Percentiles rank a stretch among this genome's conserved stretches.
Conservation (phyloP, 2,329 filamentous ascomycete genomes). For the Phyllachora maydis region DNA sequence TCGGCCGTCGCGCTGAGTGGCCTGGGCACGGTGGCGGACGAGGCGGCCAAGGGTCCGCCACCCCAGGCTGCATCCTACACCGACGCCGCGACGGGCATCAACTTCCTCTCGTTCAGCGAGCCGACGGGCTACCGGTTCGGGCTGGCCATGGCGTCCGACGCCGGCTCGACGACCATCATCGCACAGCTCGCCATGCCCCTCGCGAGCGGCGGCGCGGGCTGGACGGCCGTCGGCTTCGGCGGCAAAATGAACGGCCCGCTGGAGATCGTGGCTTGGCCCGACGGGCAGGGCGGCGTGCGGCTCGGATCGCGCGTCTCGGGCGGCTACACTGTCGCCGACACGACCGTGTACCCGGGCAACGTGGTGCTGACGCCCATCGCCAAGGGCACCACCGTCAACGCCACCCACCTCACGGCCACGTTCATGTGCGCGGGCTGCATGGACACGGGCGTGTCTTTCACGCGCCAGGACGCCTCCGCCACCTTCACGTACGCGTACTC, state of each 20-base stretch:
- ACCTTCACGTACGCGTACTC: slow-evolving; percentile 17
- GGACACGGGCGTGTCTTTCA: slow-evolving; percentile 8
- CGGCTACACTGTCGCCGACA: slow-evolving; percentile 14
- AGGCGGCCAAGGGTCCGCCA: too few species aligned
- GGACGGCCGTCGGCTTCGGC: slow-evolving; percentile 22
- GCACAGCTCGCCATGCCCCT: slow-evolving; percentile 24
- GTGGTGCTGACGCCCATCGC: slow-evolving; percentile 19
- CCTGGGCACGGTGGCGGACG: too few species aligned
- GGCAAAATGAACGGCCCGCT: slow-evolving; percentile 20
- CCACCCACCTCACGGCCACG: slow-evolving; percentile 23
- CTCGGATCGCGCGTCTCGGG: slow-evolving; percentile 6
- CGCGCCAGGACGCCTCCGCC: slow-evolving; percentile 8
- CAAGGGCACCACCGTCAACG: slow-evolving; percentile 22
- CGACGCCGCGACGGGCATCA: slow-evolving; percentile 1
- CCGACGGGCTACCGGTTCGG: slow-evolving; percentile 16
- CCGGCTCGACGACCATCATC: slow-evolving; percentile 27
- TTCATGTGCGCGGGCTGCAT: slow-evolving; percentile 23
- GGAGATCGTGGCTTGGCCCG: slow-evolving; percentile 21
- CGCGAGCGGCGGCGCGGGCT: slow-evolving; percentile 22
- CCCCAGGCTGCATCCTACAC: slow-evolving; percentile 1
- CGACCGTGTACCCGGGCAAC: slow-evolving; percentile 14
- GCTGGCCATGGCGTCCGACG: slow-evolving; percentile 27
- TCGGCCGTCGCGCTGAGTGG: too few species aligned
- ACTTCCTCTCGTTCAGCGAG: slow-evolving; percentile 1
- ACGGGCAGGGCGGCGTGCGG: slow-evolving; percentile 14